Evolutionary conservation across 352 stramenopile species (phyloP).

Genomic region (Globisporangium nodosum): DNA sequence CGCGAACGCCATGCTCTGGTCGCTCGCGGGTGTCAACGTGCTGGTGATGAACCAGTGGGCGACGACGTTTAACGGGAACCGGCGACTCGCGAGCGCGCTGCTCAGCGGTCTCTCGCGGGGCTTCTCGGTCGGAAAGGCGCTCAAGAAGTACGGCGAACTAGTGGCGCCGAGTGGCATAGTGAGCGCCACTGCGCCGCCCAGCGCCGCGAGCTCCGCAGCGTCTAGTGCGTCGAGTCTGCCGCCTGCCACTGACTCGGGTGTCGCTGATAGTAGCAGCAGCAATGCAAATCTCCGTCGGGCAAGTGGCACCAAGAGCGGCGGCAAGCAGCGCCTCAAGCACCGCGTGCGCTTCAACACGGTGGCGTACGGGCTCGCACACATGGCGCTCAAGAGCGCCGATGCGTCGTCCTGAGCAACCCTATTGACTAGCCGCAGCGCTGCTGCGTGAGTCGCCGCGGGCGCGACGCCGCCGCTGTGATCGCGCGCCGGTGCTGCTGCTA

Average conservation of each 20-base stretch:
- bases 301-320: background rate
- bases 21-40: conserved; percentile 68
- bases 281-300: conserved; percentile 5
- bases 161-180: conserved; percentile 6
- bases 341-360: conserved; percentile 64
- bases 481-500: too few relatives aligned
- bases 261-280: background rate
- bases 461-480: too few relatives aligned
- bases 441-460: too few relatives aligned
- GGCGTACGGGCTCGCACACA: conserved; percentile 59
- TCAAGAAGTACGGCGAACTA: conserved; percentile 50
- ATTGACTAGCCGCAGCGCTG: too few relatives aligned
- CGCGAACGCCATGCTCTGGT: conserved; percentile 62
- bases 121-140: conserved; percentile 50
- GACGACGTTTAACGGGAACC: conserved; percentile 74
- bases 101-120: conserved; percentile 44
- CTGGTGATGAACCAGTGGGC: conserved; percentile 80
- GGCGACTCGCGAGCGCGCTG: conserved; percentile 43
- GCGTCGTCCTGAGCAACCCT: conserved; percentile 2
- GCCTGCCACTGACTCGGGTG: background rate
- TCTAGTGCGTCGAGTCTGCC: conserved; percentile 7
- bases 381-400: conserved; percentile 40
- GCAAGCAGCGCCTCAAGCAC: conserved; percentile 54
- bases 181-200: conserved; percentile 4
- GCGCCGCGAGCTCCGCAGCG: conserved; percentile 1